These are phyloP conservation scores for Cylindricascospora bacillispora DNA, from an alignment of 1,139 yeast genomes.

Conservation along the genomic window DNA sequence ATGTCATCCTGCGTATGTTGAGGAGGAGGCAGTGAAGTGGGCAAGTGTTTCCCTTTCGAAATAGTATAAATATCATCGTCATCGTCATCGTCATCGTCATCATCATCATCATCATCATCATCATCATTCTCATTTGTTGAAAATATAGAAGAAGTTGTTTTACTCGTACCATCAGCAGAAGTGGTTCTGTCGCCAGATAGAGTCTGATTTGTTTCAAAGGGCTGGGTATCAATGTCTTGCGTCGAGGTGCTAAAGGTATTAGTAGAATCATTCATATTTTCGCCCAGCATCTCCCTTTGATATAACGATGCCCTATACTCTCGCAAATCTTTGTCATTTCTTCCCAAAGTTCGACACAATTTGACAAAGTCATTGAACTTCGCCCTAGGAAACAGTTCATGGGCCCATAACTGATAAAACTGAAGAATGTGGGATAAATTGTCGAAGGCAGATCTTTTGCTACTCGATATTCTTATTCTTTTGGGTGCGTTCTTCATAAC, in stretches of 20 bases:
- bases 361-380: slow-evolving; percentile 48
- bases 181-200: slow-evolving; percentile 3
- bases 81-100: slow-evolving; percentile 4
- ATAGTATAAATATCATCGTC: slow-evolving; percentile 6
- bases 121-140: not conserved
- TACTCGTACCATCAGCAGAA: not conserved
- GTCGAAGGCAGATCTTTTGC: slow-evolving; percentile 28
- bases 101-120: slow-evolving; percentile 7
- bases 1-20: slow-evolving; percentile 2
- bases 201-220: slow-evolving; percentile 1
- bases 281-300: slow-evolving; percentile 16
- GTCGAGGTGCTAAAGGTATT: not conserved
- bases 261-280: slow-evolving; percentile 5
- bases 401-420: slow-evolving; percentile 79
- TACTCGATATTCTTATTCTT: slow-evolving; percentile 33
- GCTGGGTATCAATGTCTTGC: not conserved
- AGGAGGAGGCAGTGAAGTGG: not conserved
- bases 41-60: slow-evolving; percentile 1
- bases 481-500: slow-evolving; percentile 31
- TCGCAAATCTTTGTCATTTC: slow-evolving; percentile 16
- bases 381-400: slow-evolving; percentile 66
- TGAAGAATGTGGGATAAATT: slow-evolving; percentile 41
- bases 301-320: slow-evolving; percentile 19
- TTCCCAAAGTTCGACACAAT: slow-evolving; percentile 21
- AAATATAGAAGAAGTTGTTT: not conserved